A percentile compares a stretch with the other conserved stretches of the same genome.
phyloP scores from a whole-genome alignment of 345 rosid genomes.

The Leavenworthia alabamica region DNA sequence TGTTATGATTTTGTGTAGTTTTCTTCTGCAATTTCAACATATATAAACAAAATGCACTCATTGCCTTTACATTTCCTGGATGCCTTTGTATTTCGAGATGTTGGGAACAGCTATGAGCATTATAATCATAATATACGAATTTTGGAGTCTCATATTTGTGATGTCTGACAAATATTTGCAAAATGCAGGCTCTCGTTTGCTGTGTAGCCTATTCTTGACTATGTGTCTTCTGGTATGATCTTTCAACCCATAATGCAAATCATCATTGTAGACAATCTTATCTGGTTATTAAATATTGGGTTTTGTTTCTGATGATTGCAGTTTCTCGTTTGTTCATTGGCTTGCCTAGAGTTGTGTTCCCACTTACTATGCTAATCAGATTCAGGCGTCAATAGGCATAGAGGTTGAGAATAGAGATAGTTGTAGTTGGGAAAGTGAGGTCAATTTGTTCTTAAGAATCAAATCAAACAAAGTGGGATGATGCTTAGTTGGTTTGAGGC shows the following conservation, averaged over 20 bases:
- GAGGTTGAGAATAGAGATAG: conserved; percentile 20
- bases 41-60: neutral
- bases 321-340: conserved; percentile 96
- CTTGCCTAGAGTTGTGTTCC: conserved; percentile 77
- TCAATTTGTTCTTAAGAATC: neutral
- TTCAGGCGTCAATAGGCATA: conserved; percentile 52
- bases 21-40: neutral
- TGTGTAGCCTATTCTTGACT: conserved; percentile 90
- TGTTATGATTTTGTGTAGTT: neutral
- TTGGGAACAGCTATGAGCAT: conserved; percentile 54
- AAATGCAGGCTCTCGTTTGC: conserved; percentile 63
- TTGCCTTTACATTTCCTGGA: conserved; percentile 39
- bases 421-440: neutral
- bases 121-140: conserved; percentile 68
- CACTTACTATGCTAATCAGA: conserved; percentile 58
- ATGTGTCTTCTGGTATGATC: conserved; percentile 81
- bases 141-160: conserved; percentile 2
- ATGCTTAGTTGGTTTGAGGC: neutral
- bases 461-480: conserved; percentile 3
- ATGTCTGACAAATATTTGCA: conserved; percentile 2
- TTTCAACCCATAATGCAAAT: neutral
- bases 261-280: neutral
- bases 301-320: conserved; percentile 35
- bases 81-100: conserved; percentile 78
- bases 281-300: neutral